These are phyloP conservation scores for Leptographium procerum DNA, from an alignment of 2,329 filamentous ascomycete genomes.

Conservation along the genomic window DNA sequence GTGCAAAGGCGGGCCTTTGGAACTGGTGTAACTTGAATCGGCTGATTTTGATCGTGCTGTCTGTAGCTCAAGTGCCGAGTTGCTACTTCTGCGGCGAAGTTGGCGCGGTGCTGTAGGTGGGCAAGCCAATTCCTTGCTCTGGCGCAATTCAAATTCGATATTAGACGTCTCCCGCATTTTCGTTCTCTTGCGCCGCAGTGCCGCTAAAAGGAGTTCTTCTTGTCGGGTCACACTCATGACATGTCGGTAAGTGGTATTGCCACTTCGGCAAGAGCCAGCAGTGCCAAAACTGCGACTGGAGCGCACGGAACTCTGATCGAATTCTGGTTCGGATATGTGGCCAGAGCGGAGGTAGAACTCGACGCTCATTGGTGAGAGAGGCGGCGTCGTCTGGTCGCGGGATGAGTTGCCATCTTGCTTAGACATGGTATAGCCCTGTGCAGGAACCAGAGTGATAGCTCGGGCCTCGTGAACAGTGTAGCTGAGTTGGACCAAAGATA, in stretches of 20 bases:
- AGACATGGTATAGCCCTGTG: slow-evolving; percentile 9
- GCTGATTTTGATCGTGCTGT: slow-evolving; percentile 1
- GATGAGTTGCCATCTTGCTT: not conserved
- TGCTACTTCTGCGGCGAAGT: slow-evolving; percentile 6
- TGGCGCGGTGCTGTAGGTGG: not conserved
- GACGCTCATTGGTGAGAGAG: slow-evolving; percentile 39
- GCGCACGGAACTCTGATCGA: slow-evolving; percentile 22
- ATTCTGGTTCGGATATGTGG: slow-evolving; percentile 7
- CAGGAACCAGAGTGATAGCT: slow-evolving; percentile 25
- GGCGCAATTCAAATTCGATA: slow-evolving; percentile 27
- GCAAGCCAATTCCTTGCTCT: not conserved
- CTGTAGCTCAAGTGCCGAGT: slow-evolving; percentile 5
- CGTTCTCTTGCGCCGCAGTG: slow-evolving; percentile 44
- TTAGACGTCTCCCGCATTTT: slow-evolving; percentile 39
- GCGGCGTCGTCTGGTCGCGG: slow-evolving; percentile 26
- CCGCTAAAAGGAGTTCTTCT: slow-evolving; percentile 47
- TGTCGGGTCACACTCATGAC: slow-evolving; percentile 47
- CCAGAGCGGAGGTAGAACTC: slow-evolving; percentile 34
- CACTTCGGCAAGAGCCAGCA: slow-evolving; percentile 10
- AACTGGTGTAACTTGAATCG: slow-evolving; percentile 4
- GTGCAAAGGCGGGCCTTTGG: slow-evolving; percentile 6
- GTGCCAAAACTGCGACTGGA: slow-evolving; percentile 14
- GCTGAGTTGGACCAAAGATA: not conserved
- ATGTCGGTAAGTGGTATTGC: slow-evolving; percentile 7
- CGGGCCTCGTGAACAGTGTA: slow-evolving; percentile 25